These are phyloP conservation scores for Glomus cerebriforme DNA, from an alignment of 192 early-diverging fungal species.

Conservation along the genomic window DNA sequence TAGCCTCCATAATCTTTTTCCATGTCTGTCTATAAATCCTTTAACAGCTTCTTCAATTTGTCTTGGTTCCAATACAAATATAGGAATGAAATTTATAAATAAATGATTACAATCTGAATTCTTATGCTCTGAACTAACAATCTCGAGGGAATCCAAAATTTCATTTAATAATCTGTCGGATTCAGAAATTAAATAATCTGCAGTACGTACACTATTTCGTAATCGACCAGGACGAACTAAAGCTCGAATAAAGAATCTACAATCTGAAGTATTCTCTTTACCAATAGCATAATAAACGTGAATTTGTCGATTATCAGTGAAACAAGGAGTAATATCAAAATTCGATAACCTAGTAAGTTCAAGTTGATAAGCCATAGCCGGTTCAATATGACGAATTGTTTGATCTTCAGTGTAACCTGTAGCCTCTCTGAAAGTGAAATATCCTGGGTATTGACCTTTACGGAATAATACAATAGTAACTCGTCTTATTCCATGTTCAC, in stretches of 20 bases:
- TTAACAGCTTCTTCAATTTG: slow-evolving; percentile 83
- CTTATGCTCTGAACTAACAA: slow-evolving; percentile 86
- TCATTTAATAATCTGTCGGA: slow-evolving; percentile 92
- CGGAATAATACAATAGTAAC: slow-evolving; percentile 89
- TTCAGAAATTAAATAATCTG: slow-evolving; percentile 94
- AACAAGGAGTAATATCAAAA: slow-evolving; percentile 96
- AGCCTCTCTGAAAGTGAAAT: slow-evolving; percentile 95
- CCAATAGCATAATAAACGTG: slow-evolving; percentile 95
- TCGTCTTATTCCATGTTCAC: slow-evolving; percentile 78
- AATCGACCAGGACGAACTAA: slow-evolving; percentile 91
- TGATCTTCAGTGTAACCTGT: slow-evolving; percentile 84
- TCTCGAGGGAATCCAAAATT: slow-evolving; percentile 92
- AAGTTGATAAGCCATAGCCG: slow-evolving; percentile 95
- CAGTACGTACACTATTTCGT: slow-evolving; percentile 76
- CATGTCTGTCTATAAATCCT: slow-evolving; percentile 91
- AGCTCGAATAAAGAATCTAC: slow-evolving; percentile 96
- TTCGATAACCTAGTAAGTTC: slow-evolving; percentile 90
- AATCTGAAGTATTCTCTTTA: slow-evolving; percentile 93
- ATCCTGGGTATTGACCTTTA: slow-evolving; percentile 80
- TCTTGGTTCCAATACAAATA: slow-evolving; percentile 84
- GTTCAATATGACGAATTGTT: slow-evolving; percentile 98
- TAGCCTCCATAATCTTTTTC: slow-evolving; percentile 90
- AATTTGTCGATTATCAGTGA: slow-evolving; percentile 91
- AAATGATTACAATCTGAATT: slow-evolving; percentile 99
- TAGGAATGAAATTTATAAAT: slow-evolving; percentile 98